These are phyloP conservation scores for Carex pumila DNA, from an alignment of 176 grass and related monocot genomes.

Conservation along the genomic window DNA sequence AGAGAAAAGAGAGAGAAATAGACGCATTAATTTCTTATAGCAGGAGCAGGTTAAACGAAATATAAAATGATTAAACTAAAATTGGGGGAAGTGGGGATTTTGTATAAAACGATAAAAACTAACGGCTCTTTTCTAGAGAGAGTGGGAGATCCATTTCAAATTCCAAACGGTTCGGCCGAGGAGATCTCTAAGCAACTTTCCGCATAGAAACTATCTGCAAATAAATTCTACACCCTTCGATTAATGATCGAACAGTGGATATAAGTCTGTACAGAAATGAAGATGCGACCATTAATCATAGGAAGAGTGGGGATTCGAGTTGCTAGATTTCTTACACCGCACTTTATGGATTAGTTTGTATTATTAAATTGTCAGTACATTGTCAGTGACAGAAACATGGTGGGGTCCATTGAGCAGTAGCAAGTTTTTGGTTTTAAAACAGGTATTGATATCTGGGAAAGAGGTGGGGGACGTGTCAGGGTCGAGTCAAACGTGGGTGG, in stretches of 20 bases:
- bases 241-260: neutral
- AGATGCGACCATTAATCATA: neutral
- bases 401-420: neutral
- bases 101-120: conserved; percentile 24
- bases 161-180: conserved; percentile 17
- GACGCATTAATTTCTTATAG: conserved; percentile 19
- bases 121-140: conserved; percentile 20
- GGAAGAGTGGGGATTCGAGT: neutral
- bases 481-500: neutral
- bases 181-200: neutral
- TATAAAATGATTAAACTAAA: conserved; percentile 5
- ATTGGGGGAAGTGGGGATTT: conserved; percentile 6
- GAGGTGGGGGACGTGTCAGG: neutral
- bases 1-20: conserved; percentile 12
- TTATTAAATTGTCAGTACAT: no score
- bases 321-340: neutral
- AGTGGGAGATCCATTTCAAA: conserved; percentile 34
- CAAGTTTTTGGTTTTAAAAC: neutral
- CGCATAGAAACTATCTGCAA: neutral
- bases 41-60: neutral
- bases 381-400: neutral
- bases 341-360: neutral
- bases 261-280: neutral
- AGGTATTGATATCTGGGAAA: neutral
- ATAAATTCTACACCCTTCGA: neutral